Evolutionary conservation across 2,329 filamentous ascomycete genomes (phyloP), one percentile per base, ranked within the genome.

Genomic region (Aureobasidium leucospermi): DNA sequence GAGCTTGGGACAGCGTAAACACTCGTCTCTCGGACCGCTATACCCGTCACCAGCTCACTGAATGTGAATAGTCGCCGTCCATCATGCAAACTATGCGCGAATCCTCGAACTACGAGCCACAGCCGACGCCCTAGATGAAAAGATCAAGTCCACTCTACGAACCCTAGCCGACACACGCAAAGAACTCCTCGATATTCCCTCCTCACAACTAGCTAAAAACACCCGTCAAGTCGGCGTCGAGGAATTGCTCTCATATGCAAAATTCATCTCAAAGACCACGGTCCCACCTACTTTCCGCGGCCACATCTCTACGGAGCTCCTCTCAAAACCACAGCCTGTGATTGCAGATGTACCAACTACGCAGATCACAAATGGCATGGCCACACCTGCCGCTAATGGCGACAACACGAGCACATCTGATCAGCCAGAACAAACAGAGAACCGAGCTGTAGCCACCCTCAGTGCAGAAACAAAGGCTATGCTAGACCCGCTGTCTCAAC

Each of bases 191-290:
- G 78, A 80, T 29, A 85, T 85, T 1, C 69, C 71, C n/a, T 66
- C 67, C 1, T 72, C 72, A 19, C 64, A 66, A 1, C 66, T 71
- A 15, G 60, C 82, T 5, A 70, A 78, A n/a, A 62, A 71, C 6
- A 68, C 73, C 10, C 72, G 72, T 46, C 71, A 77, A 23, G 76
- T 94, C 52, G 81, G 81, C 3, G 89, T 90, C 68, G 80, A 85
- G 46, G 86, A 92, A 65, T 82, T 95, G 0, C 84, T 95, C 23
- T 81, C 79, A 63, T 94, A 90, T 70, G 90, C 89, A 23, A 86
- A 87, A 45, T 85, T 86, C 64, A 94, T 95, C 68, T 88, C 86
- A 71, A 88, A 86, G 70, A 90, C 86, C 64, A 93, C 90, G 0
- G 80, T 90, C 11, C 89, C 90, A 0, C 86, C 86, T 0, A 83